Evolutionary conservation across 768 basidiomycete genomes (phyloP), one percentile per base, ranked within the genome.

Genomic region (Rhodocollybia butyracea): DNA sequence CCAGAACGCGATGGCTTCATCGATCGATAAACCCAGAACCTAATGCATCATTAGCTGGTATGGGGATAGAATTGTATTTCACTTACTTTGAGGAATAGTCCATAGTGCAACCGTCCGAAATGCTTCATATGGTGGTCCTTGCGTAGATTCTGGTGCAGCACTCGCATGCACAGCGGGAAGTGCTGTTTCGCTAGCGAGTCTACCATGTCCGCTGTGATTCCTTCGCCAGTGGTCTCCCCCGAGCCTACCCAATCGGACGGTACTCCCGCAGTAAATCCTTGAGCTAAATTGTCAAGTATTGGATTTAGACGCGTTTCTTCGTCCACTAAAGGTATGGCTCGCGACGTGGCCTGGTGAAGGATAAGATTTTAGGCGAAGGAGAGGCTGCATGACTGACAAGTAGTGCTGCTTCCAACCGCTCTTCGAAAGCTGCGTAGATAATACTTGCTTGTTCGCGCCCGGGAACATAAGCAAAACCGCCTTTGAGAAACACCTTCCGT

Each of bases 101-200:
- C 92, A 64, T 97, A 94, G 62, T 98, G 88, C 60, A 97, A 71
- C 29, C 97, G 78, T 11, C 90, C 96, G 70, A 85, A 91, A 68
- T 99, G 94, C 67, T 95, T 96, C 60, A 99, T 73, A 67, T 98
- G 96, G 47, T 84, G 81, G 67, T 93, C 89, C 60, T 80, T 74
- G 58, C 81, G 78, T 55, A 98, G 72, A 51, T 75, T 83, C 51
- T 90, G 89, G 64, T 98, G 94, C 51, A 97, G 72, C 61, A 86
- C 87, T 47, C 92, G 85, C 94, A 97, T 97, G 68, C 97, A 99
- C 61, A 93, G 75, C 1, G 97, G 97, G 81, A 93, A 98, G 67
- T 98, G 93, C 68, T 88, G 88, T 62, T 73, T 77, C 0, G 94
- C 85, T 27, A 98, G 73, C 30, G 87, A 87, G 63, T 97, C 91